phyloP scores from a whole-genome alignment of 2,329 filamentous ascomycete species.

The Ceratocystis destructans region DNA sequence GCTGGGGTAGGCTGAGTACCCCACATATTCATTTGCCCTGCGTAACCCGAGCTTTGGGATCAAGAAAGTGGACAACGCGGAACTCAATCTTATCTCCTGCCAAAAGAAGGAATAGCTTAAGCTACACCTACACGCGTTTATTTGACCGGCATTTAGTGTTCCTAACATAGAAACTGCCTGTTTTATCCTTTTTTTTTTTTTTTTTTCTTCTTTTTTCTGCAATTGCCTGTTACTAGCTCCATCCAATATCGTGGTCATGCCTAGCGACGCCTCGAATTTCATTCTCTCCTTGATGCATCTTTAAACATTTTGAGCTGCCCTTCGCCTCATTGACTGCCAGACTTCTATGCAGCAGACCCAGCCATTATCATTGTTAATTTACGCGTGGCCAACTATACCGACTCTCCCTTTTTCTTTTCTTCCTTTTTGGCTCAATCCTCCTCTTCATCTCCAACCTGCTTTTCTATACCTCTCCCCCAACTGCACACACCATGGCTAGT shows the following conservation, averaged over 20 bases:
- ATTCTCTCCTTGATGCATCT: too few relatives aligned
- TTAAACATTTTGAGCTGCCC: too few relatives aligned
- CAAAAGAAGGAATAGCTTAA: not conserved
- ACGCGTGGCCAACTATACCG: not conserved
- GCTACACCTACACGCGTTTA: not conserved
- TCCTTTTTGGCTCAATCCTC: not conserved
- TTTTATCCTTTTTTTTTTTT: not conserved
- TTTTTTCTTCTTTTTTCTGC: not conserved
- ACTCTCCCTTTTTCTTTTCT: not conserved
- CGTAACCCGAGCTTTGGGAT: not conserved
- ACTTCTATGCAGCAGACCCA: not conserved
- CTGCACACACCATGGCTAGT: conserved; percentile 28
- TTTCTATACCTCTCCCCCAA: not conserved
- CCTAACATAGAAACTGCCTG: not conserved
- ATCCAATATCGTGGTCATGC: too few relatives aligned
- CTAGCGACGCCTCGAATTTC: too few relatives aligned
- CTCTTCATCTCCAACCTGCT: not conserved
- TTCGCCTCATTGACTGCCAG: too few relatives aligned
- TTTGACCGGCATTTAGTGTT: not conserved
- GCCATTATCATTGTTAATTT: not conserved
- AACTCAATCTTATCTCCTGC: not conserved
- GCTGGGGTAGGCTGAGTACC: not conserved
- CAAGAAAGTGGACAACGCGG: not conserved
- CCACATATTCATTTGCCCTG: not conserved
- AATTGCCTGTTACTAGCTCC: not conserved